Evolutionary conservation across 805 yeast genomes (phyloP).

Genomic region (Scheffersomyces ergatensis): DNA sequence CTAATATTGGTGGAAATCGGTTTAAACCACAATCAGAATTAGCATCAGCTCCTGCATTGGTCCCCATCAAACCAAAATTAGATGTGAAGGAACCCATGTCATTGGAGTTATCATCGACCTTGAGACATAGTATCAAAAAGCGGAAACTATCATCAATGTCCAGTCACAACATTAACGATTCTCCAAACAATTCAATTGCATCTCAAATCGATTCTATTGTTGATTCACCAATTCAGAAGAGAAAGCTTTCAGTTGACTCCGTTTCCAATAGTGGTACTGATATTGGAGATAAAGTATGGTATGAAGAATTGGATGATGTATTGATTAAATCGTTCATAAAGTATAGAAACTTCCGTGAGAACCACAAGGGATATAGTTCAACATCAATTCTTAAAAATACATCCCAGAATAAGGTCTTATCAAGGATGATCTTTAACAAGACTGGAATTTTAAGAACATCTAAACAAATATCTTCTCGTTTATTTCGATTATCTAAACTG

Average conservation of each 20-base stretch:
- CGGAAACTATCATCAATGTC: conserved; percentile 10
- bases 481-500: conserved; percentile 24
- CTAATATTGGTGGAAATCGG: conserved; percentile 1
- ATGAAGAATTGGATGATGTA: conserved; percentile 31
- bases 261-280: not conserved
- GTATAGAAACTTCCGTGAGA: conserved; percentile 28
- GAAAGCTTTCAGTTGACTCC: conserved; percentile 6
- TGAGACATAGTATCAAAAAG: conserved; percentile 6
- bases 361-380: conserved; percentile 16
- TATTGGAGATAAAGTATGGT: conserved; percentile 30
- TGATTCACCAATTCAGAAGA: conserved; percentile 20
- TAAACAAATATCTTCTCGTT: conserved; percentile 34
- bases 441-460: conserved; percentile 35
- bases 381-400: conserved; percentile 27
- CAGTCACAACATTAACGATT: conserved; percentile 11
- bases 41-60: conserved; percentile 8
- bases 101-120: not conserved
- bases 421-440: conserved; percentile 36
- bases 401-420: conserved; percentile 38
- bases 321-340: conserved; percentile 33
- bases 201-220: conserved; percentile 29
- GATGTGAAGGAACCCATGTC: not conserved
- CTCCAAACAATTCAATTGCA: conserved; percentile 37
- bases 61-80: conserved; percentile 6
- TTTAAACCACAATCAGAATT: not conserved